These are phyloP conservation scores for Groenewaldozyma auringiensis DNA, from an alignment of 1,139 yeast genomes.

Conservation along the genomic window DNA sequence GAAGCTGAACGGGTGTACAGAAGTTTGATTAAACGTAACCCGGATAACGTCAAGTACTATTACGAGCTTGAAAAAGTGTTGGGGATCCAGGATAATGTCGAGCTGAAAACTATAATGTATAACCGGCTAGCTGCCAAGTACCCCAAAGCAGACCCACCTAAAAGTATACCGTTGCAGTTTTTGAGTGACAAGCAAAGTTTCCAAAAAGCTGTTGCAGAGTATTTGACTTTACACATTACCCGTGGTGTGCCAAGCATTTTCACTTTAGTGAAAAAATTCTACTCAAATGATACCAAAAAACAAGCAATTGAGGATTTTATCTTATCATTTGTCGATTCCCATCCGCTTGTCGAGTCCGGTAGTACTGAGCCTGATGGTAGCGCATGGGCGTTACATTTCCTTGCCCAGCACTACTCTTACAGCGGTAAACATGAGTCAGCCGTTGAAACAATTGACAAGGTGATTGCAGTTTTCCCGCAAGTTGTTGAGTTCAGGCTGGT, in stretches of 20 bases:
- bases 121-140: constrained; percentile 58
- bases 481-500: constrained; percentile 72
- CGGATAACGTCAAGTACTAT: constrained; percentile 68
- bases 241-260: constrained; percentile 90
- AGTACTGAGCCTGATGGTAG: constrained; percentile 42
- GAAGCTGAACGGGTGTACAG: constrained; percentile 70
- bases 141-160: constrained; percentile 80
- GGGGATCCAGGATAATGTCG: constrained; percentile 27
- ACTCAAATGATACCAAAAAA: constrained; percentile 51
- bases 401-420: constrained; percentile 71
- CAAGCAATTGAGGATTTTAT: constrained; percentile 46
- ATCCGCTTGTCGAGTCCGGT: constrained; percentile 1
- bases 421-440: constrained; percentile 48
- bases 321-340: background rate
- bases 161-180: constrained; percentile 68
- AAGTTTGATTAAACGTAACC: constrained; percentile 70
- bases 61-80: constrained; percentile 56
- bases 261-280: constrained; percentile 65
- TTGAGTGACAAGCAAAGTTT: constrained; percentile 45
- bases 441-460: constrained; percentile 48
- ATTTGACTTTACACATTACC: constrained; percentile 53
- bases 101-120: constrained; percentile 39
- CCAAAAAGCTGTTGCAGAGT: constrained; percentile 41
- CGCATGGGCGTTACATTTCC: constrained; percentile 73
- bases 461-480: constrained; percentile 58